These are phyloP conservation scores for Teratosphaeriaceae sp. DNA, from an alignment of 2,329 filamentous ascomycete genomes.

Conservation along the genomic window DNA sequence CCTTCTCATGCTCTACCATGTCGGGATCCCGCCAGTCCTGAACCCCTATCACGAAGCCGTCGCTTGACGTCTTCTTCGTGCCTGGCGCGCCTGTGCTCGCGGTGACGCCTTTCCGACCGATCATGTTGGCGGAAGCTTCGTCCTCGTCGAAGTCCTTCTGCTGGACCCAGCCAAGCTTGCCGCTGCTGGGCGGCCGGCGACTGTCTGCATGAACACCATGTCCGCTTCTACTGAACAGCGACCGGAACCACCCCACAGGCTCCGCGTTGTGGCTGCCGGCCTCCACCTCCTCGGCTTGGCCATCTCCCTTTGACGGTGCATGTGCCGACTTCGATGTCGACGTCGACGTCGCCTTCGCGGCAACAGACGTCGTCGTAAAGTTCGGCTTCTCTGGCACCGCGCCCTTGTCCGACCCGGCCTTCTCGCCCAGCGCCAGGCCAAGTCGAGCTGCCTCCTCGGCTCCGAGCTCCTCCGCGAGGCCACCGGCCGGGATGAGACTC, in stretches of 20 bases:
- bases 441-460: slow-evolving; percentile 52
- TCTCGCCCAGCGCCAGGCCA: slow-evolving; percentile 30
- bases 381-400: slow-evolving; percentile 17
- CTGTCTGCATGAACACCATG: slow-evolving; percentile 34
- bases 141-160: slow-evolving; percentile 60
- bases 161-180: slow-evolving; percentile 66
- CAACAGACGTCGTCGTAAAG: slow-evolving; percentile 19
- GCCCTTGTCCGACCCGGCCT: slow-evolving; percentile 10
- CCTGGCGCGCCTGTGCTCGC: slow-evolving; percentile 22
- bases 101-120: slow-evolving; percentile 12
- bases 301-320: slow-evolving; percentile 6
- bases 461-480: slow-evolving; percentile 53
- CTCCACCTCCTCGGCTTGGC: slow-evolving; percentile 3
- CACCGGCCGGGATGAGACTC: slow-evolving; percentile 69
- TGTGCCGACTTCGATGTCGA: slow-evolving; percentile 13
- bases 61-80: slow-evolving; percentile 33
- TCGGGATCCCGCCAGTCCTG: slow-evolving; percentile 83
- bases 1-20: slow-evolving; percentile 46
- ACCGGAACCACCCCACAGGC: slow-evolving; percentile 37
- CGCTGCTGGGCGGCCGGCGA: slow-evolving; percentile 63
- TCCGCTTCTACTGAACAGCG: slow-evolving; percentile 29
- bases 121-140: slow-evolving; percentile 38
- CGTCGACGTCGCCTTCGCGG: slow-evolving; percentile 11
- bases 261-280: background rate
- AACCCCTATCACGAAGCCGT: slow-evolving; percentile 74